Base-by-base conservation (phyloP, 495 filamentous ascomycete genomes). In the Chaetomidium leptoderma region DNA sequence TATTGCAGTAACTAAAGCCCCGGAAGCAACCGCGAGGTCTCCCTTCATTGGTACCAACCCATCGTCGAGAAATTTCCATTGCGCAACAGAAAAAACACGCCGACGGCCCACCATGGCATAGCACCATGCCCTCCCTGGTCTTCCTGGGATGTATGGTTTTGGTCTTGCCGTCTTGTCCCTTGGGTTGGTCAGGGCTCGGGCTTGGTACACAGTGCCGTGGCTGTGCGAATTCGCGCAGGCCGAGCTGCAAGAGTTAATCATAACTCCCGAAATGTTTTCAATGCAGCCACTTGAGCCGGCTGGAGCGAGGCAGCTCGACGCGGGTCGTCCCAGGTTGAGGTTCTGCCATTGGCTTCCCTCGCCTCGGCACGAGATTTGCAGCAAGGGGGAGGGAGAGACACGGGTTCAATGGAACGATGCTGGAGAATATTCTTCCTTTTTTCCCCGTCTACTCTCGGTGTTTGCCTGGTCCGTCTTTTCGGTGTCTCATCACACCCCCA, bases 401-500 rank as follows among this genome's bases (percentile, higher is more conserved):
- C 8, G 27, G 27, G 26, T 8, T n/a, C 42, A 32, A 55, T 55
- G 53, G 53, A 46, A 55, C 53, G 32, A 48, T 56, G 42, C 16
- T 48, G 53, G n/a, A 56, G 43, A 48, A 37, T 8, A 7, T 39
- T 39, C 48, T 29, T 16, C 24, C 10, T 37, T 40, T 56, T 48
- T 56, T 48, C n/a, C 23, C 23, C 8, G 11, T 30, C 23, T n/a
- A 17, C 11, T 23, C 23, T 56, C 32, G 43, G 24, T n/a, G 32
- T 26, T 33, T 44, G 27, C 40, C 53, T n/a, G 39, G 37, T 21
- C 29, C 5, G 37, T 16, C n/a, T 9, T 17, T 26, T 16, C n/a
- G 19, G n/a, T 45, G 53, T 55, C 30, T 46, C 53, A 55, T 55
- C 49, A 52, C 47, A 51, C 30, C n/a, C 40, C 7, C 9, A 5